phyloP scores from a whole-genome alignment of 2,329 filamentous ascomycete species.

The Cordyceps militaris region DNA sequence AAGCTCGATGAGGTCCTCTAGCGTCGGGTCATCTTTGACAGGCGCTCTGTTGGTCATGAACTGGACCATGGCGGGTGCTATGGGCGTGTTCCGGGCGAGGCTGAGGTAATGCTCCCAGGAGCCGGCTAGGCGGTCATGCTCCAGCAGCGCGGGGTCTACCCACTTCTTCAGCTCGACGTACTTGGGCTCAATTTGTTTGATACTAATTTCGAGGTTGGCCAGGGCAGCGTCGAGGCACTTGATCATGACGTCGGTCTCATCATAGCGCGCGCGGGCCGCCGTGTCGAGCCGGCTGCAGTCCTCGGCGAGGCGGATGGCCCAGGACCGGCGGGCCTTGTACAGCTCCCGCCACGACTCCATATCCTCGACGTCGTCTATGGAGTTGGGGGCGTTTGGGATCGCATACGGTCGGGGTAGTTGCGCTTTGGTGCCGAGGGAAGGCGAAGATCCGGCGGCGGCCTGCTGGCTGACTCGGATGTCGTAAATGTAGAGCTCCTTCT shows the following conservation, averaged over 20 bases:
- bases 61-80: slow-evolving; percentile 57
- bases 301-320: slow-evolving; percentile 66
- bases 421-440: slow-evolving; percentile 40
- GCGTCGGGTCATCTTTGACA: slow-evolving; percentile 44
- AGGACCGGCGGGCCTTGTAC: slow-evolving; percentile 72
- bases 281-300: slow-evolving; percentile 61
- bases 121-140: slow-evolving; percentile 56
- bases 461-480: slow-evolving; percentile 69
- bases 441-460: slow-evolving; percentile 37
- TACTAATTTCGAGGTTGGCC: slow-evolving; percentile 71
- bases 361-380: slow-evolving; percentile 70
- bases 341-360: slow-evolving; percentile 83
- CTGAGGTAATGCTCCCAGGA: slow-evolving; percentile 64
- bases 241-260: slow-evolving; percentile 69
- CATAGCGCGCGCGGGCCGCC: slow-evolving; percentile 57
- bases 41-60: slow-evolving; percentile 51
- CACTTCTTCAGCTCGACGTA: slow-evolving; percentile 64
- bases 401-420: slow-evolving; percentile 48
- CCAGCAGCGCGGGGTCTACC: slow-evolving; percentile 59
- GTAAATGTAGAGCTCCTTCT: slow-evolving; percentile 90
- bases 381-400: slow-evolving; percentile 68
- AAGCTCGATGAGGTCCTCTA: slow-evolving; percentile 70
- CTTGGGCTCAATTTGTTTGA: slow-evolving; percentile 64
- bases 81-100: slow-evolving; percentile 56
- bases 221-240: slow-evolving; percentile 78